Evolutionary conservation across 2,329 filamentous ascomycete species (phyloP).

Genomic region (Chaetomiaceae sp.): DNA sequence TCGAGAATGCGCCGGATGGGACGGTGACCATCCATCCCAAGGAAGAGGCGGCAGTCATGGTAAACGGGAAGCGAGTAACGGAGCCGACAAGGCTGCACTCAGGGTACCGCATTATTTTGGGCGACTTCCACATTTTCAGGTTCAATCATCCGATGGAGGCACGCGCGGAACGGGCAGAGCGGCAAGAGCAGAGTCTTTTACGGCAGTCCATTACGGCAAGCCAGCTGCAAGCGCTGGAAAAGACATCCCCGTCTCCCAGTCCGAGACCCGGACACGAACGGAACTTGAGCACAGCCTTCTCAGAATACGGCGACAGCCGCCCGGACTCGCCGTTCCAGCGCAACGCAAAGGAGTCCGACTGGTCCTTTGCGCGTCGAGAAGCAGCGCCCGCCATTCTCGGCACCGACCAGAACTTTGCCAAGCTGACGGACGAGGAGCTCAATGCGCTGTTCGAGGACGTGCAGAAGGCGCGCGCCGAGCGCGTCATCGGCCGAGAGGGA

Average conservation of each 20-base stretch:
- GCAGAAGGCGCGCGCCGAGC: slow-evolving; percentile 75
- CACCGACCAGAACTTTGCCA: slow-evolving; percentile 84
- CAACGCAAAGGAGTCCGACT: slow-evolving; percentile 78
- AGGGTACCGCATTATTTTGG: slow-evolving; percentile 90
- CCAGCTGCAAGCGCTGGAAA: slow-evolving; percentile 56
- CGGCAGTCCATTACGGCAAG: slow-evolving; percentile 71
- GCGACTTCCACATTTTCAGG: slow-evolving; percentile 97
- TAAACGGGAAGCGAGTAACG: slow-evolving; percentile 86
- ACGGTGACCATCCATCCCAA: slow-evolving; percentile 85
- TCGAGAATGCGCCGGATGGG: slow-evolving; percentile 83
- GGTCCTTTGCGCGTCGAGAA: slow-evolving; percentile 88
- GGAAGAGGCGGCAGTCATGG: slow-evolving; percentile 95
- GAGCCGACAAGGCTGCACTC: slow-evolving; percentile 83
- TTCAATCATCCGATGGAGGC: slow-evolving; percentile 98
- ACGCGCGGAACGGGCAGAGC: slow-evolving; percentile 82
- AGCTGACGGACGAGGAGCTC: slow-evolving; percentile 87
- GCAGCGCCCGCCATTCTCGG: slow-evolving; percentile 89
- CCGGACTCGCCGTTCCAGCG: slow-evolving; percentile 69
- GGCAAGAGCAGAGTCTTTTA: slow-evolving; percentile 70
- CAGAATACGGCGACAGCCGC: slow-evolving; percentile 72
- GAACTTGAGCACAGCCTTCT: slow-evolving; percentile 70
- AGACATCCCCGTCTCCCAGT: slow-evolving; percentile 50
- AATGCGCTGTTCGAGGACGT: slow-evolving; percentile 93
- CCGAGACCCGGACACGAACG: slow-evolving; percentile 66
- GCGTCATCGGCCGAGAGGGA: slow-evolving; percentile 67